phyloP scores from a whole-genome alignment of 257 asterid genomes.

The Przewalskia tangutica region DNA sequence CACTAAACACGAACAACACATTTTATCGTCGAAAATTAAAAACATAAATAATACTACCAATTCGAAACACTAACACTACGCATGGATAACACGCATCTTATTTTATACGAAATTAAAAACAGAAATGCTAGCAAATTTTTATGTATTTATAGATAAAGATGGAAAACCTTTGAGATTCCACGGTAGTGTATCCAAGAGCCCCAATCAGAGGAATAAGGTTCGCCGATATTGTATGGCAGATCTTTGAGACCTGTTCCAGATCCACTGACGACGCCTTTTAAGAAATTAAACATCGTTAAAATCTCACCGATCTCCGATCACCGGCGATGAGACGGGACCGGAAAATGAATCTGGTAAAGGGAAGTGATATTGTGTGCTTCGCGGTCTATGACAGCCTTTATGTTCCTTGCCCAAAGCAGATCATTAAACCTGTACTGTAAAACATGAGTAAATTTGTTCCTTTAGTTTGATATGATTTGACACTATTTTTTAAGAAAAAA shows the following conservation, averaged over 20 bases:
- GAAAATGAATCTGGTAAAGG: neutral
- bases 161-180: constrained; percentile 65
- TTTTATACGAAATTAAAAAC: no score
- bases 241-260: constrained; percentile 89
- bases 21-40: no score
- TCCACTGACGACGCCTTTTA: constrained; percentile 94
- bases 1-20: neutral
- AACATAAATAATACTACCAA: no score
- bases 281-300: constrained; percentile 59
- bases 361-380: neutral
- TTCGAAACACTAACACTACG: neutral
- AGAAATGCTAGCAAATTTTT: no score
- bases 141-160: neutral
- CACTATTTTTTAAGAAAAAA: no score
- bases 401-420: neutral
- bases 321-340: neutral
- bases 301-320: neutral
- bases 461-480: no score
- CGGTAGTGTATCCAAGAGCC: constrained; percentile 96
- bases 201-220: constrained; percentile 95
- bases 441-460: no score
- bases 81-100: neutral
- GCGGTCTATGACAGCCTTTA: neutral
- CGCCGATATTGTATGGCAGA: constrained; percentile 94
- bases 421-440: neutral